Evolutionary conservation across 129 eudicot genomes (phyloP), one percentile per base, ranked within the genome.

Genomic region (Helichrysum umbraculigerum): DNA sequence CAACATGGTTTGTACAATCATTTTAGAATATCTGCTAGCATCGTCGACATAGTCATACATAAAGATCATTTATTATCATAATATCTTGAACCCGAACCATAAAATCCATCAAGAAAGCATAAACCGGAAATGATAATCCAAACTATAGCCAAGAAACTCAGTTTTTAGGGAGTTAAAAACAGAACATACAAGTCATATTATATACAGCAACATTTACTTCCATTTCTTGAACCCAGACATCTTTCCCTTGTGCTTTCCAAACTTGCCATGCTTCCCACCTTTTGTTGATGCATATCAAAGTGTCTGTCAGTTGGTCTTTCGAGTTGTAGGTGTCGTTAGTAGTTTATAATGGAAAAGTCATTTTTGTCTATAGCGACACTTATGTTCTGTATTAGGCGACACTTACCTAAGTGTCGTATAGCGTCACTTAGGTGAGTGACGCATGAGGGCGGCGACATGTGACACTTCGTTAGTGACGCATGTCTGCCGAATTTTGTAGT

Each of bases 211-310:
- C 30, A 41, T 52, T 86, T 81, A 90, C 86, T 86, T 88, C 87
- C 90, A 88, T 61, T 76, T 82, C 83, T 85, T 87, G 81, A 86
- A 86, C 70, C 76, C 81, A 16, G 77, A 74, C 35, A 60, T 37
- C 69, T 75, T 79, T 22, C 87, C 87, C 57, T 84, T 78, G 75
- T 89, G 88, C 61, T 81, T 85, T 41, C 90, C 89, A 32, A 78
- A 83, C 73, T 86, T 87, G 32, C 85, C 88, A 63, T 85, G 83
- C 64, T 84, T 84, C 76, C 88, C 71, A 5, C 72, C 81, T n/a
- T n/a, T n/a, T n/a, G n/a, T n/a, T n/a, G n/a, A n/a, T n/a, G n/a
- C n/a, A n/a, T n/a, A n/a, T n/a, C n/a, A n/a, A n/a, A n/a, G n/a
- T n/a, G n/a, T n/a, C n/a, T n/a, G n/a, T n/a, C n/a, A n/a, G n/a